These are phyloP conservation scores for Boehmeria nivea DNA, from an alignment of 306 rosid species.

Conservation along the genomic window DNA sequence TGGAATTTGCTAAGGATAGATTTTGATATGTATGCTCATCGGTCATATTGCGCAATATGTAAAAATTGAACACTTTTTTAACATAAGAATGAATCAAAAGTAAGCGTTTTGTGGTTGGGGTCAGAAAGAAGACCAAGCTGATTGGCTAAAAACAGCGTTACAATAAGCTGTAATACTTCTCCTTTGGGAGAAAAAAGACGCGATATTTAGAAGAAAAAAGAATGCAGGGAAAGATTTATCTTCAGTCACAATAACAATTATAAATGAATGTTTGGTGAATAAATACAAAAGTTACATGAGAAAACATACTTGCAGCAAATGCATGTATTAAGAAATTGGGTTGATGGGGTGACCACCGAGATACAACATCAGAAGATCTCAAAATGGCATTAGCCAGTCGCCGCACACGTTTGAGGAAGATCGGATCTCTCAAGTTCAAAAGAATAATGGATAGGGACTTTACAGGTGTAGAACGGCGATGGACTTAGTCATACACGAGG, in stretches of 20 bases:
- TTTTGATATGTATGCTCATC: no score
- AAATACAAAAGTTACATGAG: slow-evolving; percentile 31
- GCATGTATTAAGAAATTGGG: slow-evolving; percentile 19
- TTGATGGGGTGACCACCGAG: slow-evolving; percentile 30
- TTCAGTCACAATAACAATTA: slow-evolving; percentile 32
- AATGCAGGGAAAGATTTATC: slow-evolving; percentile 23
- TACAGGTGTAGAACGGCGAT: slow-evolving; percentile 73
- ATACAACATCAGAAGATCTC: slow-evolving; percentile 36
- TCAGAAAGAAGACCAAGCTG: no score
- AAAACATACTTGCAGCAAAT: slow-evolving; percentile 16
- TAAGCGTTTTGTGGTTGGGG: no score
- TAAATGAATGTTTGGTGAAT: slow-evolving; percentile 41
- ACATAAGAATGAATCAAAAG: no score
- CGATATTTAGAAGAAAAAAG: background rate
- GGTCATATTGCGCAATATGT: no score
- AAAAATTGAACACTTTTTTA: no score
- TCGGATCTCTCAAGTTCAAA: slow-evolving; percentile 1
- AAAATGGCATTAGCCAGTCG: slow-evolving; percentile 21
- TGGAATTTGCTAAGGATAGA: no score
- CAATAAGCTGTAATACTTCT: no score
- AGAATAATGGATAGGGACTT: background rate
- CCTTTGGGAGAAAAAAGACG: no score
- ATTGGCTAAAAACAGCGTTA: no score
- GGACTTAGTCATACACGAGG: slow-evolving; percentile 82
- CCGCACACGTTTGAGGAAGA: slow-evolving; percentile 16